Base-by-base conservation (phyloP, 1,139 yeast species). In the Arxiozyma bovina region DNA sequence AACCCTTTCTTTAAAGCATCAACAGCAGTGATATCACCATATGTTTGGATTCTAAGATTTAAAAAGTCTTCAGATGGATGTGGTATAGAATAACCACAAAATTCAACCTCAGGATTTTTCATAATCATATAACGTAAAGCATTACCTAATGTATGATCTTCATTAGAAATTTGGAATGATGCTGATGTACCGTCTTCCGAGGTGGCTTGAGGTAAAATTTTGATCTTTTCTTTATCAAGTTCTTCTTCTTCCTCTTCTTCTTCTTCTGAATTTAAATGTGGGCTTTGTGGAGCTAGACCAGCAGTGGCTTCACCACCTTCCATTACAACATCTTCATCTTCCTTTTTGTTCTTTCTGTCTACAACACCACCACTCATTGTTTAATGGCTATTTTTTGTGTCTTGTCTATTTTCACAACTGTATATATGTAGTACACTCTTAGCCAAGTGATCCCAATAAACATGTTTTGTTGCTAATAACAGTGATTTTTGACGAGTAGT, bases 11-110 rank as follows among this genome's bases (percentile, higher is more conserved):
- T 93, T 50, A 93, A 78, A 2, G 97, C 99, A 69, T 91, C 96
- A 47, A 87, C 82, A 4, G 99, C 98, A 12, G 98, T 86, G 60
- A 83, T 80, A 57, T 80, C 68, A 50, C 94, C 97, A 67, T 90
- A 91, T 1, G 99, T 94, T 73, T 93, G 99, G 60, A 93, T 89
- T 73, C 99, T 82, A 55, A 93, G 70, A 73, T 94, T 90, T 73
- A 93, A 75, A 64, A 87, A 86, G 58, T 89, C 80, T 72, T 94
- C 99, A 42, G 96, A 88, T 34, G 99, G 99, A 73, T 93, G 99
- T n/a, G 99, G 99, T 60, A 93, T 94, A 51, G 97, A 88, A 74
- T 93, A 93, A 56, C 99, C 99, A 68, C 98, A 93, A 71, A 94
- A 93, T 68, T 93, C 99, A 41, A 93, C 98, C 62, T 90, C 96